Base-by-base conservation (phyloP, 73 alveolate species). In the Paramecium sonneborni region DNA sequence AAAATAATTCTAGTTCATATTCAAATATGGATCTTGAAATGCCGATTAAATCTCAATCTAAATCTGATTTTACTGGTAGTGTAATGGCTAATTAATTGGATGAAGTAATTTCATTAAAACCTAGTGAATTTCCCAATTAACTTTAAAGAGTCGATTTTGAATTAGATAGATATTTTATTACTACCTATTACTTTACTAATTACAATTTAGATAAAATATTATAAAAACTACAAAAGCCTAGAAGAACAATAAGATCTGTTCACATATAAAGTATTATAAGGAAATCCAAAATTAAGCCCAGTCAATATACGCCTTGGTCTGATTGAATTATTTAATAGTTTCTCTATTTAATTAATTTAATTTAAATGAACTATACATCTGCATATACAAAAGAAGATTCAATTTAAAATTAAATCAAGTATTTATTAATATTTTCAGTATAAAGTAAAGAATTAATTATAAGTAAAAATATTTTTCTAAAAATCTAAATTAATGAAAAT, bases 131-230 rank as follows among this genome's bases (percentile, higher is more conserved):
- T 23, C 62, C 44, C 18, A 79, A 38, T 39, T 14, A 32, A 52
- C 2, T n/a, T 26, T 38, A 43, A 37, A 38, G 72, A 41, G 30
- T 79, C 5, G 90, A 79, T 24, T 79, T 79, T 30, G 90, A 79
- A 21, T 37, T 79, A 11, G 90, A 79, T 44, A 79, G 90, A 79
- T 44, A 43, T 26, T 79, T 79, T 62, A 79, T 79, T 15, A 41
- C 76, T 7, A 79, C 90, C 15, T 30, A 38, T 23, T 79, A 79
- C 10, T 24, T 24, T 79, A 34, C 44, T 20, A 6, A 79, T n/a
- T 39, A 43, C 28, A 79, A 79, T 46, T 23, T 79, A 20, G 90
- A 79, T 20, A 79, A 23, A 23, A 79, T 79, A 18, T 15, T 72
- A 15, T 34, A 32, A 11, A 72, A 72, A 72, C 57, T 72, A 23